Evolutionary conservation across 331 rosid species (phyloP).

Genomic region (Quercus tomentella): DNA sequence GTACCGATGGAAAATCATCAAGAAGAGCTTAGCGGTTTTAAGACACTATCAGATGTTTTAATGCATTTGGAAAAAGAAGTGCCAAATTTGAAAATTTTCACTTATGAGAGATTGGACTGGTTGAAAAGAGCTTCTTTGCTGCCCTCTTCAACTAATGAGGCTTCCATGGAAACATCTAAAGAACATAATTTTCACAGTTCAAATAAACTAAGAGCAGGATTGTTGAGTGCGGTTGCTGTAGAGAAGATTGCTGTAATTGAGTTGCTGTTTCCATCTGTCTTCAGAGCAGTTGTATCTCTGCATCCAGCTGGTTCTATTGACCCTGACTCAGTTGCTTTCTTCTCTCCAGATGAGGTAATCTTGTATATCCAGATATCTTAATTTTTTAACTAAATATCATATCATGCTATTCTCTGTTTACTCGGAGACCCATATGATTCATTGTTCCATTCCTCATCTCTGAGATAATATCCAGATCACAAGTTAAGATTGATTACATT

Average conservation of each 20-base stretch:
- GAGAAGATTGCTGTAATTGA: constrained; percentile 79
- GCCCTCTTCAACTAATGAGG: constrained; percentile 51
- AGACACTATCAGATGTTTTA: constrained; percentile 49
- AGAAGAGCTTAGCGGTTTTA: constrained; percentile 49
- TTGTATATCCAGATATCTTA: background rate
- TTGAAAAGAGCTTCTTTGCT: constrained; percentile 74
- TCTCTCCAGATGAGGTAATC: constrained; percentile 85
- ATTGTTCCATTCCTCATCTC: background rate
- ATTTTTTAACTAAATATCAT: background rate
- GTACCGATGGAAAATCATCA: constrained; percentile 40
- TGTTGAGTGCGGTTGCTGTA: constrained; percentile 35
- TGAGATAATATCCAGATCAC: background rate
- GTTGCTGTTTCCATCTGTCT: constrained; percentile 57
- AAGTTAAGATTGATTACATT: background rate
- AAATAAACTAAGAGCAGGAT: constrained; percentile 52
- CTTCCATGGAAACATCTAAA: constrained; percentile 26
- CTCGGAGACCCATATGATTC: background rate
- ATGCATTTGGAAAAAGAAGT: constrained; percentile 66
- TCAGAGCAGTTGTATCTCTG: constrained; percentile 77
- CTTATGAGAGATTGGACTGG: constrained; percentile 84
- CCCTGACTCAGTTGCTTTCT: constrained; percentile 91
- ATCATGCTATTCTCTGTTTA: background rate
- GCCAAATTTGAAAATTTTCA: constrained; percentile 54
- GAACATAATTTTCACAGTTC: constrained; percentile 62
- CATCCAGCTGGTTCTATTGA: constrained; percentile 80